A percentile compares a stretch with the other conserved stretches of the same genome.
Evolutionary conservation across 1,284 basidiomycete genomes (phyloP).

Genomic region (Ceratobasidium sp.): DNA sequence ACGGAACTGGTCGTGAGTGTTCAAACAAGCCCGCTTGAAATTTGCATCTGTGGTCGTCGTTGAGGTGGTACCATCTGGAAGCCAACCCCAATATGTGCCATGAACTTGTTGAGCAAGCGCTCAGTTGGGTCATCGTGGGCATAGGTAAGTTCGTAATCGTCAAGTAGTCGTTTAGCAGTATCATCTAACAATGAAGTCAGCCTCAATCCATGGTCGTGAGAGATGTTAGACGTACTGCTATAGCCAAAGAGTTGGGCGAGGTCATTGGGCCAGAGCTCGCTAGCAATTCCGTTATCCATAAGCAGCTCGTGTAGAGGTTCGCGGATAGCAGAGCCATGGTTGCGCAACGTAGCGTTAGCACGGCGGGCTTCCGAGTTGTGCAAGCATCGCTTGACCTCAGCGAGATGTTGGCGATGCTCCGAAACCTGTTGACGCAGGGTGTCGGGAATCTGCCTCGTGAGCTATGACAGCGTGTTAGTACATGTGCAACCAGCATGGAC

Average conservation of each 20-base stretch:
- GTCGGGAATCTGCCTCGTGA: conserved; percentile 59
- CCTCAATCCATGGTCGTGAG: not conserved
- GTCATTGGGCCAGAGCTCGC: conserved; percentile 61
- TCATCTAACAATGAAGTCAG: conserved; percentile 50
- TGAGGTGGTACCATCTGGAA: conserved; percentile 40
- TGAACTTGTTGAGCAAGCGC: conserved; percentile 64
- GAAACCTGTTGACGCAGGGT: conserved; percentile 62
- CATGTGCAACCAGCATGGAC: conserved; percentile 56
- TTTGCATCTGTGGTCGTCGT: conserved; percentile 29
- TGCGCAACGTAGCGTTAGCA: conserved; percentile 60
- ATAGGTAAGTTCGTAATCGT: conserved; percentile 59
- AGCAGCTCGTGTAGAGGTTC: conserved; percentile 59
- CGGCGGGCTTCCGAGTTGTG: conserved; percentile 66
- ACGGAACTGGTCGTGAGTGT: not conserved
- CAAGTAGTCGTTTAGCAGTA: conserved; percentile 47
- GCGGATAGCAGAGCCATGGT: conserved; percentile 51
- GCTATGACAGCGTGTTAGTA: conserved; percentile 55
- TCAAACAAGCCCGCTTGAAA: conserved; percentile 1
- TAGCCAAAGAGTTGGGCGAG: conserved; percentile 63
- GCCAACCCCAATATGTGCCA: conserved; percentile 60
- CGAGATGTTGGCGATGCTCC: conserved; percentile 60
- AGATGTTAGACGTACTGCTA: conserved; percentile 56
- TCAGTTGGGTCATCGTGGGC: conserved; percentile 53
- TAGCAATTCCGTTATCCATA: conserved; percentile 60
- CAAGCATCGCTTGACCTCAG: conserved; percentile 61